Conservation (phyloP, 2,329 filamentous ascomycete species). For the Trichoderma koningiopsis region DNA sequence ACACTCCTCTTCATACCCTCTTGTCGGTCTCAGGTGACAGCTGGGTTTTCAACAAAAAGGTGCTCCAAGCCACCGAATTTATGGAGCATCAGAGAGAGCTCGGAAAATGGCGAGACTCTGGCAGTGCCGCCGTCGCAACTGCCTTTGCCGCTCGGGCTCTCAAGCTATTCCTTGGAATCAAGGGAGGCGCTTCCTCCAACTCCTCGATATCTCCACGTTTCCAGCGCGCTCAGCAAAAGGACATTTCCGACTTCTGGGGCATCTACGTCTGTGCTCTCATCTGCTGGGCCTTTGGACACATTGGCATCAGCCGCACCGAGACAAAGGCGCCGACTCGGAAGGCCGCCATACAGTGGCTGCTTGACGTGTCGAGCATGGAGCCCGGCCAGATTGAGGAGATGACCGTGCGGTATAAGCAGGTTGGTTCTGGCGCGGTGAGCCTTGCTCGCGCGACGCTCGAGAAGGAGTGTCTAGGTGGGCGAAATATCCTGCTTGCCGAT, state of each 20-base stretch:
- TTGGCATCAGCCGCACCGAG: constrained; percentile 30
- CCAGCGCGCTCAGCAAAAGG: constrained; percentile 33
- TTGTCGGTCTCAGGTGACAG: constrained; percentile 61
- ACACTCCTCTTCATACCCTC: constrained; percentile 60
- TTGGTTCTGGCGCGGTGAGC: constrained; percentile 50
- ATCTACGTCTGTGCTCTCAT: constrained; percentile 60
- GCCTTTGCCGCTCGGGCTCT: constrained; percentile 56
- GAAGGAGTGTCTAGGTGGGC: constrained; percentile 51
- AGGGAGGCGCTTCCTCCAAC: constrained; percentile 16
- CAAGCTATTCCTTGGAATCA: constrained; percentile 45
- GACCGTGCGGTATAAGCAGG: constrained; percentile 40
- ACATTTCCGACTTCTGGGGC: constrained; percentile 57
- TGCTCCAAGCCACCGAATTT: constrained; percentile 48
- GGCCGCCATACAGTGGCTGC: constrained; percentile 43
- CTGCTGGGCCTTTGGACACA: constrained; percentile 59
- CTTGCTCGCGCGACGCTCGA: constrained; percentile 52
- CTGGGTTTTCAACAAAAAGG: constrained; percentile 60
- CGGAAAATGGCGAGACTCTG: constrained; percentile 49
- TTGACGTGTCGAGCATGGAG: constrained; percentile 44
- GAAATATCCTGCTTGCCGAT: constrained; percentile 55
- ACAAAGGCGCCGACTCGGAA: constrained; percentile 32
- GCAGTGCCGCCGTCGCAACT: constrained; percentile 49
- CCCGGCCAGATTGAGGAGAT: constrained; percentile 45
- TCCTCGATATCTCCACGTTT: constrained; percentile 2
- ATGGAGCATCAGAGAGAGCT: constrained; percentile 51